Conservation (phyloP, 192 early-diverging fungal species). For the Coemansia sp. region DNA sequence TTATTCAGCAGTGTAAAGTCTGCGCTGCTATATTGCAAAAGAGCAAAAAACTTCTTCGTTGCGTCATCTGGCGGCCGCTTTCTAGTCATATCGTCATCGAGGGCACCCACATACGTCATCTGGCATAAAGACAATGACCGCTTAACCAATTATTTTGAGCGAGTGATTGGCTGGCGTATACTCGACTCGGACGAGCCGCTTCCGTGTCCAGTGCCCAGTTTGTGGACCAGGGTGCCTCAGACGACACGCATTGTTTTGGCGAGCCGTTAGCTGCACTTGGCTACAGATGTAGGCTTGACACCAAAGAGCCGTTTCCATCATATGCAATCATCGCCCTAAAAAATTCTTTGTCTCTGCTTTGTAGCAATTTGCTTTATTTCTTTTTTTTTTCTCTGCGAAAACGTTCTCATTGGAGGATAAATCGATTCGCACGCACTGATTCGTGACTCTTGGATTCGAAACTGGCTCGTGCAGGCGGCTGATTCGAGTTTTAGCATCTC, state of each 20-base stretch:
- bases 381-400: neutral
- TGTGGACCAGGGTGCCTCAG: neutral
- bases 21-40: neutral
- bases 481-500: neutral
- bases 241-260: neutral
- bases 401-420: neutral
- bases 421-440: neutral
- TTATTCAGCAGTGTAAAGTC: neutral
- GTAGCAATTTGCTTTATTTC: neutral
- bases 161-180: no score
- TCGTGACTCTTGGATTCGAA: neutral
- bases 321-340: neutral
- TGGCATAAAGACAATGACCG: neutral
- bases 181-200: no score
- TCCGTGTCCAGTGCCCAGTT: neutral
- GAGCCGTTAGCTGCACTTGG: neutral
- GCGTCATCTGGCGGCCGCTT: neutral
- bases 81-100: neutral
- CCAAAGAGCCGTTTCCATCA: neutral
- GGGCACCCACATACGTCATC: neutral
- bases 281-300: neutral
- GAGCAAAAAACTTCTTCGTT: neutral
- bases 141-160: constrained; percentile 1
- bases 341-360: neutral
- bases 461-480: neutral